Evolutionary conservation across 768 basidiomycete species (phyloP).

Genomic region (Russula sp.): DNA sequence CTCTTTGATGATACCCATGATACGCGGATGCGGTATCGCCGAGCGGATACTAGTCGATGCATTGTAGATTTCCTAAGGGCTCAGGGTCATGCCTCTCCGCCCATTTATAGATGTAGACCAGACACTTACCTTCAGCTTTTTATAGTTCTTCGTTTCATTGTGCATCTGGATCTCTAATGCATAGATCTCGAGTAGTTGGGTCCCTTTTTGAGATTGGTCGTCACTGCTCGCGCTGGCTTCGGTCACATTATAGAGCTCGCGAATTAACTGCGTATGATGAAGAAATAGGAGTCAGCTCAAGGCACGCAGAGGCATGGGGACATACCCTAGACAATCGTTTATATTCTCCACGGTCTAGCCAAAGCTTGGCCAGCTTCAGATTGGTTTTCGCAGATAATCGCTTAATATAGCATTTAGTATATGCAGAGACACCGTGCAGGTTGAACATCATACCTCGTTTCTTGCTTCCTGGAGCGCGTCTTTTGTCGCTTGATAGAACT

Average conservation of each 20-base stretch:
- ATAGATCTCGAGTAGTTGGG: constrained; percentile 93
- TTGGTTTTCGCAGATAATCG: constrained; percentile 94
- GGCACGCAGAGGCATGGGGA: neutral
- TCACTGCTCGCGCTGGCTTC: constrained; percentile 59
- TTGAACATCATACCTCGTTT: constrained; percentile 67
- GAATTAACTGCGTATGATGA: constrained; percentile 54
- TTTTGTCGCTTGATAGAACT: constrained; percentile 93
- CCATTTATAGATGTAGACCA: neutral
- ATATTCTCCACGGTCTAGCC: constrained; percentile 95
- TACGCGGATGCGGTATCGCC: constrained; percentile 96
- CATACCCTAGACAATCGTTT: constrained; percentile 72
- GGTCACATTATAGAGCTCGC: constrained; percentile 70
- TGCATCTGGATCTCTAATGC: constrained; percentile 99
- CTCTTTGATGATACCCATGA: constrained; percentile 99
- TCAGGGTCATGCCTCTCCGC: neutral
- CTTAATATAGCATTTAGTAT: constrained; percentile 40
- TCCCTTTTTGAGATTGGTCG: constrained; percentile 90
- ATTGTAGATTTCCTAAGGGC: constrained; percentile 90
- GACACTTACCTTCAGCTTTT: constrained; percentile 79
- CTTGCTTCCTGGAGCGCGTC: constrained; percentile 88
- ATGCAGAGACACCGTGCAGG: neutral
- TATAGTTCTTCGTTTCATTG: constrained; percentile 91
- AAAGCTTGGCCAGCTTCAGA: constrained; percentile 93
- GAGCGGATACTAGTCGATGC: constrained; percentile 89
- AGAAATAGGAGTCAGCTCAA: constrained; percentile 1